phyloP scores from a whole-genome alignment of 441 rosid species.

The Croton setiger region DNA sequence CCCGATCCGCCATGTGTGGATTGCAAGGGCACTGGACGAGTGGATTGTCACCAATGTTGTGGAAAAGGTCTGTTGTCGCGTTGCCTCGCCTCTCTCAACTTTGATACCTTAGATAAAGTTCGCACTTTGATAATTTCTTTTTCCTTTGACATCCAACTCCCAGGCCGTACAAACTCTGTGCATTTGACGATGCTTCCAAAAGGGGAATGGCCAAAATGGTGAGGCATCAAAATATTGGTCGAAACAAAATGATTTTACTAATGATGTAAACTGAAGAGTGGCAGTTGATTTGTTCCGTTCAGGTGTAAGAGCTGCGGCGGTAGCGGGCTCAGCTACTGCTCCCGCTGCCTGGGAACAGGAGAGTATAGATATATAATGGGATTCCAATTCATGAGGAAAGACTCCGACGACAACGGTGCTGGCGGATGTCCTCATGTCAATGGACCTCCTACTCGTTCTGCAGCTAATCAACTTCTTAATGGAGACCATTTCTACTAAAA shows the following conservation, averaged over 20 bases:
- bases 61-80: constrained; percentile 56
- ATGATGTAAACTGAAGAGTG: too few relatives aligned
- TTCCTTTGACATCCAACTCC: neutral
- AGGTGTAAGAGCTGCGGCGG: constrained; percentile 84
- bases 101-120: neutral
- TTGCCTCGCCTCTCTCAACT: neutral
- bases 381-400: constrained; percentile 55
- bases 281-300: constrained; percentile 3
- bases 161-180: constrained; percentile 63
- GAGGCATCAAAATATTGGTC: constrained; percentile 14
- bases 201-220: constrained; percentile 95
- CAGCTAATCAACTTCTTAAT: neutral
- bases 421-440: neutral
- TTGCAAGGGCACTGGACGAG: constrained; percentile 68
- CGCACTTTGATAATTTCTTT: neutral
- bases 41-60: constrained; percentile 52
- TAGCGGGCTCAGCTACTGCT: constrained; percentile 63
- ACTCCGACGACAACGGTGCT: constrained; percentile 2
- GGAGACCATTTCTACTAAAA: neutral
- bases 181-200: constrained; percentile 59
- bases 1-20: constrained; percentile 59
- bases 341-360: constrained; percentile 76
- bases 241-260: too few relatives aligned
- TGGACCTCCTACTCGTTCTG: neutral
- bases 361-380: constrained; percentile 68